Percentiles rank a stretch among this genome's conserved stretches.
These are phyloP conservation scores for Populus hybrid DNA, from an alignment of 441 rosid genomes.

Conservation along the genomic window DNA sequence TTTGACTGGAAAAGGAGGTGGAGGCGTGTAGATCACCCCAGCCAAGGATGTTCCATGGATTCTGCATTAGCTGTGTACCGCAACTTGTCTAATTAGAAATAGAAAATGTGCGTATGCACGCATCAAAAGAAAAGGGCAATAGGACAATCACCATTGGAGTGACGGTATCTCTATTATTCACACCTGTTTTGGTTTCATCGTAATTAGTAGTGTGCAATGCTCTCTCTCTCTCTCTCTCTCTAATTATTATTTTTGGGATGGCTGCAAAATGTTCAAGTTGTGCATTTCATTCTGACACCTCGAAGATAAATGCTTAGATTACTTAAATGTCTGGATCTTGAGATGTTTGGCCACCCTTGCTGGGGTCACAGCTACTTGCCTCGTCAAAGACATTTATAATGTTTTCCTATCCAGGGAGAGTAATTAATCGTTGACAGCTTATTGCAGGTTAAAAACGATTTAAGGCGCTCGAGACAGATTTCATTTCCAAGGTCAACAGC, in stretches of 20 bases:
- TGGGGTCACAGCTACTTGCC: not conserved
- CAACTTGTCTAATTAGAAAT: not conserved
- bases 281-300: not conserved
- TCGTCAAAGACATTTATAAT: not conserved
- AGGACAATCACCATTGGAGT: not conserved
- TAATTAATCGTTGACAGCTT: not conserved
- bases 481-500: not conserved
- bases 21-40: not conserved
- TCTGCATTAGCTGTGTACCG: not conserved
- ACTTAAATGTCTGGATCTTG: not conserved
- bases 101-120: not conserved
- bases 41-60: not conserved
- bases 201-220: not conserved
- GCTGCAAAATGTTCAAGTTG: not conserved
- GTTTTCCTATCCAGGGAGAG: not conserved
- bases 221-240: too few species aligned
- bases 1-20: not conserved
- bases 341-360: not conserved
- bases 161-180: not conserved
- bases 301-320: not conserved
- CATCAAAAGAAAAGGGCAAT: not conserved
- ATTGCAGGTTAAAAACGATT: slow-evolving; percentile 9
- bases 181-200: not conserved
- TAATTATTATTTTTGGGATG: not conserved
- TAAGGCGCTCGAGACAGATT: not conserved